Conservation (phyloP, 2,329 filamentous ascomycete genomes). For the Xenosphaeropsis pyriputrescens region DNA sequence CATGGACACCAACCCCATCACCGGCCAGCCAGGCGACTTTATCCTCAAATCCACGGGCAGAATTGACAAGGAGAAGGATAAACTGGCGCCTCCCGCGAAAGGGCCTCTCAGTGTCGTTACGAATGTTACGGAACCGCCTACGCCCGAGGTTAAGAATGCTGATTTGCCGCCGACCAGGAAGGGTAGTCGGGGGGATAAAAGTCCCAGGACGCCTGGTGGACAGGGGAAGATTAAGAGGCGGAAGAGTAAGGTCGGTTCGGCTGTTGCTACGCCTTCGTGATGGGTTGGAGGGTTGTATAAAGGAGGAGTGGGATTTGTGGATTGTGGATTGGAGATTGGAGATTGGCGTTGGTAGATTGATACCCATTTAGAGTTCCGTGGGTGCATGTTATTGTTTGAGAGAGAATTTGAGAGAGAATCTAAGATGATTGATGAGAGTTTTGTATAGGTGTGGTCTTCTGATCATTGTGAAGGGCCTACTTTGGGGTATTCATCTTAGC, state of each 20-base stretch:
- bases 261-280: slow-evolving; percentile 2
- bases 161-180: slow-evolving; percentile 14
- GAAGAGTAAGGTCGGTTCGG: slow-evolving; percentile 18
- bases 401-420: too few relatives aligned
- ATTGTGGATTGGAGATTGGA: background rate
- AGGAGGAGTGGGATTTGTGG: background rate
- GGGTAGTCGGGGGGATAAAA: slow-evolving; percentile 15
- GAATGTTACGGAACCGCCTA: slow-evolving; percentile 6
- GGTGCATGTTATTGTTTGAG: background rate
- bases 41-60: slow-evolving; percentile 47
- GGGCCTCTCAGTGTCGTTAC: slow-evolving; percentile 6
- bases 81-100: slow-evolving; percentile 6
- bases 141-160: slow-evolving; percentile 10
- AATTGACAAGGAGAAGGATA: slow-evolving; percentile 14
- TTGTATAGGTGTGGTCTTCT: too few relatives aligned
- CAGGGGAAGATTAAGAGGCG: slow-evolving; percentile 20
- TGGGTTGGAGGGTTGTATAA: background rate
- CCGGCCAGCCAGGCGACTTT: slow-evolving; percentile 49
- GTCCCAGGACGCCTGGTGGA: slow-evolving; percentile 16
- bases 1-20: slow-evolving; percentile 55
- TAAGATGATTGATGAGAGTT: too few relatives aligned
- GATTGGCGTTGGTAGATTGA: background rate
- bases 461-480: too few relatives aligned
- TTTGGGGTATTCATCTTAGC: too few relatives aligned
- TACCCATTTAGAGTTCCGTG: background rate